These are phyloP conservation scores for Colletotrichum sansevieriae DNA, from an alignment of 2,329 filamentous ascomycete genomes.

Conservation along the genomic window DNA sequence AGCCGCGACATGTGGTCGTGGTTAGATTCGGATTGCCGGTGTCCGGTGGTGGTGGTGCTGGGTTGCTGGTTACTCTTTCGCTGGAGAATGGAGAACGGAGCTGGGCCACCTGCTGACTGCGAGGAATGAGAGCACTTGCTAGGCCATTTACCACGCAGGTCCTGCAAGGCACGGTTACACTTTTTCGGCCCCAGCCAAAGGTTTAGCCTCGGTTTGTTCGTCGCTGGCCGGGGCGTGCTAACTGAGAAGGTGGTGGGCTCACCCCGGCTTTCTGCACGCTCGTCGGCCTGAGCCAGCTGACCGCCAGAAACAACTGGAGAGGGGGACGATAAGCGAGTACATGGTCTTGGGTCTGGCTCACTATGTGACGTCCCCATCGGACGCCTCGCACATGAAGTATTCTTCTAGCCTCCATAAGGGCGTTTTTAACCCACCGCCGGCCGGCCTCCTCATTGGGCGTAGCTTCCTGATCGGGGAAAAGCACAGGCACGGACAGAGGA, in stretches of 20 bases:
- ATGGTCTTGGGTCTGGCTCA: background rate
- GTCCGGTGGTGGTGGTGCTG: slow-evolving; percentile 26
- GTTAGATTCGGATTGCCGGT: slow-evolving; percentile 35
- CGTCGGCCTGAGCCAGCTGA: slow-evolving; percentile 21
- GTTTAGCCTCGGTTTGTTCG: slow-evolving; percentile 42
- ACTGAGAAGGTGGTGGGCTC: slow-evolving; percentile 13
- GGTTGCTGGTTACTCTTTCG: slow-evolving; percentile 22
- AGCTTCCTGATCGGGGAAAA: slow-evolving; percentile 36
- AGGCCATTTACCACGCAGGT: slow-evolving; percentile 21
- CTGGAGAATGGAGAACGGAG: slow-evolving; percentile 32
- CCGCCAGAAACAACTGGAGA: slow-evolving; percentile 6
- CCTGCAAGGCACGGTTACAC: slow-evolving; percentile 32
- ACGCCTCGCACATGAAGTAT: slow-evolving; percentile 32
- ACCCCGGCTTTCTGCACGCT: slow-evolving; percentile 21
- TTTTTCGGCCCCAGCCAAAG: slow-evolving; percentile 38
- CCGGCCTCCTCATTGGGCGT: slow-evolving; percentile 21
- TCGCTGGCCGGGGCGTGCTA: background rate
- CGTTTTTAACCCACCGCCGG: background rate
- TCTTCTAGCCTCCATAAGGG: slow-evolving; percentile 36
- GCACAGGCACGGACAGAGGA: slow-evolving; percentile 24
- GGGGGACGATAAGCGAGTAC: slow-evolving; percentile 33
- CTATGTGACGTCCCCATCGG: slow-evolving; percentile 24
- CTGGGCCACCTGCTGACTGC: slow-evolving; percentile 36
- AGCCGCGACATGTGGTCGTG: slow-evolving; percentile 40
- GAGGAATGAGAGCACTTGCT: slow-evolving; percentile 10